Percentiles rank a stretch among this genome's conserved stretches.
Evolutionary conservation across 345 rosid species (phyloP).

Genomic region (Kernera saxatilis): DNA sequence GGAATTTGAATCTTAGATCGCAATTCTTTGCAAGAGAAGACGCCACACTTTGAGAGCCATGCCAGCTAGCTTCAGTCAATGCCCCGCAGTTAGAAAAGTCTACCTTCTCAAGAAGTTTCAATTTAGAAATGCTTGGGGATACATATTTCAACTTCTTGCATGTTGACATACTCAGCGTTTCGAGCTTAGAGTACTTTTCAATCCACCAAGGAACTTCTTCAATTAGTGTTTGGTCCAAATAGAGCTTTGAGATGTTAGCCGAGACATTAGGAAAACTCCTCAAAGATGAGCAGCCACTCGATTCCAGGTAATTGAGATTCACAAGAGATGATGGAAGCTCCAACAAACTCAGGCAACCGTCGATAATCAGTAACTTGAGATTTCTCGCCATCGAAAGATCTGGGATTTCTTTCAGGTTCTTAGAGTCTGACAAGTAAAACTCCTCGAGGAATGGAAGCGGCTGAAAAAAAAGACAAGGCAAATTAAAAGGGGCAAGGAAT

Average conservation of each 20-base stretch:
- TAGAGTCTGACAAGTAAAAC: not conserved
- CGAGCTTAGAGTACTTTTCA: not conserved
- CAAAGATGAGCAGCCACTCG: not conserved
- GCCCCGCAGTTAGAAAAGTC: too few relatives aligned
- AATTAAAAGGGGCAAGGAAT: too few relatives aligned
- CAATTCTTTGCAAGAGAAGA: too few relatives aligned
- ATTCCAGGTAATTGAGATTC: not conserved
- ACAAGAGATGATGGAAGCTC: not conserved
- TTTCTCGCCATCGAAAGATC: not conserved
- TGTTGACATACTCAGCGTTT: not conserved
- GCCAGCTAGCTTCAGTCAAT: too few relatives aligned
- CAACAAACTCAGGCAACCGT: not conserved
- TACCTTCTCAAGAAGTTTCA: too few relatives aligned
- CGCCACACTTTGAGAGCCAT: not conserved
- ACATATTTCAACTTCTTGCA: too few relatives aligned
- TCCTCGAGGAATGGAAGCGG: not conserved
- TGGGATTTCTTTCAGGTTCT: not conserved
- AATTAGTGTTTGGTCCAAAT: not conserved
- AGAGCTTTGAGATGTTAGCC: not conserved
- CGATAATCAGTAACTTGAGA: not conserved
- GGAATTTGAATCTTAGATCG: too few relatives aligned
- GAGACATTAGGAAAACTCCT: not conserved
- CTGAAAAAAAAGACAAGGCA: too few relatives aligned
- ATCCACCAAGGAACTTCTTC: not conserved
- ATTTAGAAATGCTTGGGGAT: too few relatives aligned